phyloP scores from a whole-genome alignment of 2,329 filamentous ascomycete genomes.

The Scedosporium apiospermum region DNA sequence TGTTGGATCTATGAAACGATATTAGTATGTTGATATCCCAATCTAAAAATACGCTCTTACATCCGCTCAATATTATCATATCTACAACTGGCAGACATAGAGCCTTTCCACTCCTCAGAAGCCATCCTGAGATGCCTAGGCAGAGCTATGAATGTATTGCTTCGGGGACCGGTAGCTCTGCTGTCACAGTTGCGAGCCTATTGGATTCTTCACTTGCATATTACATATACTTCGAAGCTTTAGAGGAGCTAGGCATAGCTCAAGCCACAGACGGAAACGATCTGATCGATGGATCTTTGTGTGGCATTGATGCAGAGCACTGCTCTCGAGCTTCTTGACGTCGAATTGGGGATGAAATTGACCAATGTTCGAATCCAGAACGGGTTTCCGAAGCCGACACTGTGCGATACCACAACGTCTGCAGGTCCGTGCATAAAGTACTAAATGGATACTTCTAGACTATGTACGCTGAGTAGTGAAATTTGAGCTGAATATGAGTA shows the following conservation, averaged over 20 bases:
- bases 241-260: background rate
- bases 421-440: background rate
- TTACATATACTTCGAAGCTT: background rate
- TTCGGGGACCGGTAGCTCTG: background rate
- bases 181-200: background rate
- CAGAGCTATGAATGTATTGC: background rate
- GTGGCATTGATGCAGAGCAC: background rate
- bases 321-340: no score
- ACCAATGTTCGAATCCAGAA: no score
- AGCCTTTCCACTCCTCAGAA: constrained; percentile 34
- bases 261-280: background rate
- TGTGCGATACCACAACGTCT: background rate
- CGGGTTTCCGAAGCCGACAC: background rate
- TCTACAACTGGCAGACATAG: constrained; percentile 48
- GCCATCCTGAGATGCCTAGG: background rate
- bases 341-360: no score
- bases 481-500: background rate
- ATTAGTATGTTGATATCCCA: background rate
- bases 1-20: background rate
- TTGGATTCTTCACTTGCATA: background rate
- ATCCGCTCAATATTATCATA: constrained; percentile 54
- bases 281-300: background rate
- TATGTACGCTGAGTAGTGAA: background rate
- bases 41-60: constrained; percentile 35
- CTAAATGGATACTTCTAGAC: background rate